Conservation (phyloP, 352 stramenopile genomes). For the Globisporangium carolinianum region DNA sequence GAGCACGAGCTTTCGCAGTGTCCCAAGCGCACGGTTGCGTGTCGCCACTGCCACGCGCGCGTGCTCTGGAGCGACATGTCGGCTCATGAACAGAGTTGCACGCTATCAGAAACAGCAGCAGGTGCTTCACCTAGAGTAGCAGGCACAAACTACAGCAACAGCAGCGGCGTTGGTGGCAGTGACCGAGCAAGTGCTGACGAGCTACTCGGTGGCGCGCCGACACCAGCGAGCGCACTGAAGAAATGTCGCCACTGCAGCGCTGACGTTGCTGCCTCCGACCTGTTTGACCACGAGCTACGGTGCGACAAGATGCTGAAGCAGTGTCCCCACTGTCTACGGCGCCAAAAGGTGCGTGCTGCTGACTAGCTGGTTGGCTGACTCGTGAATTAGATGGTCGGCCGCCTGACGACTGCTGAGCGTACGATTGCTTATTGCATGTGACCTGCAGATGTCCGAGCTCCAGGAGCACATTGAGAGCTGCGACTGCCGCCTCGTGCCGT, state of each 20-base stretch:
- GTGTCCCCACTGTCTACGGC: conserved; percentile 71
- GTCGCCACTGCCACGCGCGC: conserved; percentile 27
- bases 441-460: conserved; percentile 46
- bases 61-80: conserved; percentile 40
- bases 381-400: no score
- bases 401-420: no score
- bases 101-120: not conserved
- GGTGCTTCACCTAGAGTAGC: no score
- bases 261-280: conserved; percentile 34
- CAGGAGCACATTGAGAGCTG: conserved; percentile 80
- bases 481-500: conserved; percentile 70
- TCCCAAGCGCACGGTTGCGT: conserved; percentile 41
- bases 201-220: not conserved
- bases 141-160: not conserved
- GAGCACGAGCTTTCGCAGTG: conserved; percentile 57
- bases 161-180: not conserved
- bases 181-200: not conserved
- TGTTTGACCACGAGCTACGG: conserved; percentile 66
- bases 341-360: conserved; percentile 43
- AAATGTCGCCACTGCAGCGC: conserved; percentile 61
- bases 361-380: no score
- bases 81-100: conserved; percentile 26
- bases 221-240: conserved; percentile 18
- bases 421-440: no score
- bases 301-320: conserved; percentile 82